phyloP scores from a whole-genome alignment of 768 basidiomycete genomes.

The Kwoniella sp. region DNA sequence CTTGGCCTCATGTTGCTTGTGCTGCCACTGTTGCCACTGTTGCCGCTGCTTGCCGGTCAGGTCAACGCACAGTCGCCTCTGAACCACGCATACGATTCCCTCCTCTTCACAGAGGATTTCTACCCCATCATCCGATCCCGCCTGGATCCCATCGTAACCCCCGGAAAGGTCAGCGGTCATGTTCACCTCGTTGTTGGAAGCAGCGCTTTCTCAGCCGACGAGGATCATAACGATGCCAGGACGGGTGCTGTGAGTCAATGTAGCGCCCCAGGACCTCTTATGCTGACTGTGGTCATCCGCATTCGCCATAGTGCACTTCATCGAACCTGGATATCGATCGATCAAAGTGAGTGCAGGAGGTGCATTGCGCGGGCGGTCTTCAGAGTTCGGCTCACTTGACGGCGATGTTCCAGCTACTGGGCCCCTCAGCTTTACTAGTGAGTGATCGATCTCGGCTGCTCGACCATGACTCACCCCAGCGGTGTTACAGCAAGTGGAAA shows the following conservation, averaged over 20 bases:
- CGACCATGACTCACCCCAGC: neutral
- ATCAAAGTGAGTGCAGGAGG: constrained; percentile 26
- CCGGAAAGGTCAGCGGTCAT: constrained; percentile 35
- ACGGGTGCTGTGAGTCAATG: constrained; percentile 4
- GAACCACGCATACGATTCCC: constrained; percentile 3
- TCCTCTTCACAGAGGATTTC: constrained; percentile 15
- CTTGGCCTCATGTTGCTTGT: no score
- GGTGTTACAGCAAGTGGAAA: constrained; percentile 18
- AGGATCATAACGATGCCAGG: neutral
- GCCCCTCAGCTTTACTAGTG: constrained; percentile 29
- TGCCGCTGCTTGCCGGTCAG: no score
- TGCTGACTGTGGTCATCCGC: neutral
- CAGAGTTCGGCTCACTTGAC: no score
- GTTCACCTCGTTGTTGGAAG: constrained; percentile 43
- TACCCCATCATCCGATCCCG: constrained; percentile 17
- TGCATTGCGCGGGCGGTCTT: no score
- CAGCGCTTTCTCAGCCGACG: constrained; percentile 19
- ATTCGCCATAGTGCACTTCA: constrained; percentile 20
- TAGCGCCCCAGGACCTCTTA: neutral
- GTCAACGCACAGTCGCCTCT: no score
- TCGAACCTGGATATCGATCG: constrained; percentile 21
- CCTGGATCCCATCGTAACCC: constrained; percentile 44
- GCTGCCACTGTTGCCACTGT: no score
- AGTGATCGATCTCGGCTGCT: neutral
- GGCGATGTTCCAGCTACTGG: constrained; percentile 18